Base-by-base conservation (phyloP, 2,329 filamentous ascomycete species). In the Plenodomus biglobosus region DNA sequence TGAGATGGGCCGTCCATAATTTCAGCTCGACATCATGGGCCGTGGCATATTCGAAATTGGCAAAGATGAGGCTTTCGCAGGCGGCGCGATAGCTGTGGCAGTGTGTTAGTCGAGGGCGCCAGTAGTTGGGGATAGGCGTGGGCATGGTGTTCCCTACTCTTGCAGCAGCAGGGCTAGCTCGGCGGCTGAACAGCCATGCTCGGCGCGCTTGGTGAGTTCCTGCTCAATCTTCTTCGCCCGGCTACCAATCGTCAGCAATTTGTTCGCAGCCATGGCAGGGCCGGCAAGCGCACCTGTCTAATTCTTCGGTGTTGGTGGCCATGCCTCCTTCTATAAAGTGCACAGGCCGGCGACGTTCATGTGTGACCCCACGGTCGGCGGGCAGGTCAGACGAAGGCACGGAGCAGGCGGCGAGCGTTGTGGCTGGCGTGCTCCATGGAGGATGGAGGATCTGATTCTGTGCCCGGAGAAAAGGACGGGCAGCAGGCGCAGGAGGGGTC, bases 1-100 rank as follows among this genome's bases (percentile, higher is more conserved):
- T 81, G 52, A 82, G 80, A 72, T 97, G 92, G 44, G 84, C 81
- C 52, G 84, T 78, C 92, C 92, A 97, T 39, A 97, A 80, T 52
- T 78, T 80, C 48, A 77, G 73, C 70, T 96, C 90, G 43, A 87
- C 80, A 47, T 84, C 80, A 53, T 84, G 79, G 54, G 77, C 75
- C 52, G 77, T 78, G 42, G 86, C 85, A 73, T 81, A 84, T 55
- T 83, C 77, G 64, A 89, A 84, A 71, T 95, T 85, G 66, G 81
- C 75, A 66, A 90, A 88, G 50, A 92, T 85, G 47, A 84, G 82
- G 56, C 81, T 80, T 66, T 92, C 85, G 68, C 86, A 92, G 50
- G 82, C 80, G 41, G 85, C 75, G 58, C 90, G 89, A 70, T 88
- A 85, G 59, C 85, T 88, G 63, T 54, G 15, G 16, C 20, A 32